phyloP scores from a whole-genome alignment of 2,329 filamentous ascomycete genomes.

The Epichloe elymi region DNA sequence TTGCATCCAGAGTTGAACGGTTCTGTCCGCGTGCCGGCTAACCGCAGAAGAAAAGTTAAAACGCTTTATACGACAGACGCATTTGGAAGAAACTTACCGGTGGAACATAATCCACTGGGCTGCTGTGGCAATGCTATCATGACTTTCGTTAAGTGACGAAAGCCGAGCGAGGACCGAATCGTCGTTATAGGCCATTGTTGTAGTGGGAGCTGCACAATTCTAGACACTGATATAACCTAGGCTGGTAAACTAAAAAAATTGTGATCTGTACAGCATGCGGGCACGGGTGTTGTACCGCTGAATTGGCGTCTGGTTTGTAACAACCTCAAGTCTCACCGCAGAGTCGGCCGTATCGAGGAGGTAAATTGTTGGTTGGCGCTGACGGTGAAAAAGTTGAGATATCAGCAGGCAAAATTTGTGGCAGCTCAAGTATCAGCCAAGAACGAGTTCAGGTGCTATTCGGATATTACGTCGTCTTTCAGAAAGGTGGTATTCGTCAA shows the following conservation, averaged over 20 bases:
- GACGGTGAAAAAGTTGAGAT: neutral
- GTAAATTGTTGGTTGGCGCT: neutral
- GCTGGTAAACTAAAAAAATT: neutral
- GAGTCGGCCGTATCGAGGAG: neutral
- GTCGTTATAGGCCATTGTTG: conserved; percentile 82
- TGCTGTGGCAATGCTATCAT: conserved; percentile 91
- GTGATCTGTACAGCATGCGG: neutral
- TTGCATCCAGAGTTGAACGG: conserved; percentile 83
- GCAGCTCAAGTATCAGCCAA: neutral
- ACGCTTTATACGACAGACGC: conserved; percentile 1
- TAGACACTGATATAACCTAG: neutral
- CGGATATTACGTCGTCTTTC: neutral
- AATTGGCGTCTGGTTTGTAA: neutral
- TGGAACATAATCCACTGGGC: conserved; percentile 99
- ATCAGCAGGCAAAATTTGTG: neutral
- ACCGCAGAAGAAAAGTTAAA: neutral
- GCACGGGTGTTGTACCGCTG: neutral
- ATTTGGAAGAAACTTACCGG: conserved; percentile 42
- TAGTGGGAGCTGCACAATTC: neutral
- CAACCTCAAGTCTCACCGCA: neutral
- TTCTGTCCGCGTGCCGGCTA: conserved; percentile 84
- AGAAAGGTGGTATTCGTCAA: neutral
- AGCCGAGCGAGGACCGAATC: conserved; percentile 92
- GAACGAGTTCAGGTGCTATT: neutral
- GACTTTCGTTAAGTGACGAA: conserved; percentile 88